A percentile compares a stretch with the other conserved stretches of the same genome.
Evolutionary conservation across 2,329 filamentous ascomycete species (phyloP).

Genomic region (Clarireedia sp.): DNA sequence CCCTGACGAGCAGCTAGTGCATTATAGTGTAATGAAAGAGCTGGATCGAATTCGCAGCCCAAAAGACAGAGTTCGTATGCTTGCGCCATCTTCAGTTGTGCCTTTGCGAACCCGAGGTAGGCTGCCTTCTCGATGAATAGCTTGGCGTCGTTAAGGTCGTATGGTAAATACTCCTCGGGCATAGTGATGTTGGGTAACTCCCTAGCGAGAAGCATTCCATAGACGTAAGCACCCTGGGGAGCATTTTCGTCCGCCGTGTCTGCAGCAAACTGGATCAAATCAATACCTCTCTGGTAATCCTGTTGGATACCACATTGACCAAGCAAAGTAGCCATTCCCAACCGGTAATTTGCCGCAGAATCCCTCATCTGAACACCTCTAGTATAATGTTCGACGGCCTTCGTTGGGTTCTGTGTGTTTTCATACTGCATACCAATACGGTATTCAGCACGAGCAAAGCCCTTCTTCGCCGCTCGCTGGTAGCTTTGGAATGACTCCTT

Average conservation of each 20-base stretch:
- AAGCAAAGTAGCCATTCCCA: slow-evolving; percentile 96
- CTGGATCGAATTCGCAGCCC: slow-evolving; percentile 89
- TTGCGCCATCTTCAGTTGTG: slow-evolving; percentile 94
- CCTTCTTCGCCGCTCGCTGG: slow-evolving; percentile 73
- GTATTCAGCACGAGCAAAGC: slow-evolving; percentile 85
- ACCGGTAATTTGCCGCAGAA: slow-evolving; percentile 75
- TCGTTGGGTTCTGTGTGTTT: slow-evolving; percentile 83
- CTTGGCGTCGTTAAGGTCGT: slow-evolving; percentile 65
- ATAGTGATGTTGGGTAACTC: slow-evolving; percentile 87
- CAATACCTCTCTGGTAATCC: slow-evolving; percentile 68
- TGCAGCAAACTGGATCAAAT: slow-evolving; percentile 76
- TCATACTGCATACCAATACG: slow-evolving; percentile 98
- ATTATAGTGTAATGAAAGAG: slow-evolving; percentile 91
- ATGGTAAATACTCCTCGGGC: slow-evolving; percentile 62
- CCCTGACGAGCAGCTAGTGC: slow-evolving; percentile 86
- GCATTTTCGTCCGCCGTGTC: slow-evolving; percentile 91
- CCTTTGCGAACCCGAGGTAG: slow-evolving; percentile 90
- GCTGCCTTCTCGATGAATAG: slow-evolving; percentile 95
- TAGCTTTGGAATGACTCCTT: slow-evolving; percentile 90
- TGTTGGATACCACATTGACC: slow-evolving; percentile 87
- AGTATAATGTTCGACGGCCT: slow-evolving; percentile 86
- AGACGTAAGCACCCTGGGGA: slow-evolving; percentile 89
- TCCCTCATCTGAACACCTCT: slow-evolving; percentile 72
- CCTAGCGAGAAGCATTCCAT: slow-evolving; percentile 86
- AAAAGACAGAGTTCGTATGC: slow-evolving; percentile 92